A percentile compares a stretch with the other conserved stretches of the same genome.
These are phyloP conservation scores for Cutaneotrichosporon cutaneum DNA, from an alignment of 1,284 basidiomycete species.

Conservation along the genomic window DNA sequence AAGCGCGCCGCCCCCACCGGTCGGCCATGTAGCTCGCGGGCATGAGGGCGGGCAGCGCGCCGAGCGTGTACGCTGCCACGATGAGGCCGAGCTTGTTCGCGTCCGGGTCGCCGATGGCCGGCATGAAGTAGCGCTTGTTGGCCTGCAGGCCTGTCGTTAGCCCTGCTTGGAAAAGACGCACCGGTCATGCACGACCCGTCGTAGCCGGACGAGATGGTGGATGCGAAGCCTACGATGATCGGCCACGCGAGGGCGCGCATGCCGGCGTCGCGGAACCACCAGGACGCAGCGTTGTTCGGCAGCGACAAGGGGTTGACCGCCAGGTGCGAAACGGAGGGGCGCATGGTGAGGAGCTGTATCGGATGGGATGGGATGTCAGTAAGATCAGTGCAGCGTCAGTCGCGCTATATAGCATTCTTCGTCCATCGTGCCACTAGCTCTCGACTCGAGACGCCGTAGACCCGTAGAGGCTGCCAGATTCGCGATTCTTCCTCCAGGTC, in stretches of 20 bases:
- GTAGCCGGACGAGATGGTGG: constrained; percentile 18
- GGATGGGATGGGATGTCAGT: neutral
- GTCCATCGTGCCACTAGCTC: neutral
- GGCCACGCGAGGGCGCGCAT: constrained; percentile 17
- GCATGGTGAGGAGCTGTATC: neutral
- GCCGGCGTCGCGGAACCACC: constrained; percentile 24
- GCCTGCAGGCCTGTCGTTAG: constrained; percentile 19
- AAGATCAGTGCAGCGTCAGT: neutral
- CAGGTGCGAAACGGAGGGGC: neutral
- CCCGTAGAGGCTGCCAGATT: too few species aligned
- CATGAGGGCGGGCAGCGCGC: constrained; percentile 10
- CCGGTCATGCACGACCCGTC: constrained; percentile 24
- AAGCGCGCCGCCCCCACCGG: constrained; percentile 16
- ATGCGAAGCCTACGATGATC: constrained; percentile 18
- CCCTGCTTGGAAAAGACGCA: too few species aligned
- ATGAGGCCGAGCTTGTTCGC: constrained; percentile 19
- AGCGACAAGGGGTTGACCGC: neutral
- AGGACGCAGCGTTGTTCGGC: constrained; percentile 20
- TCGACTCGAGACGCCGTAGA: too few species aligned
- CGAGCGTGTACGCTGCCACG: constrained; percentile 16
- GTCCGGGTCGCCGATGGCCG: constrained; percentile 13
- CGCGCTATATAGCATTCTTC: neutral
- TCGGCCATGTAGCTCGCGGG: constrained; percentile 18
- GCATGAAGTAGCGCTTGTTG: constrained; percentile 13
- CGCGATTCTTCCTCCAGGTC: too few species aligned